phyloP scores from a whole-genome alignment of 768 basidiomycete species.

The Naganishia friedmannii region DNA sequence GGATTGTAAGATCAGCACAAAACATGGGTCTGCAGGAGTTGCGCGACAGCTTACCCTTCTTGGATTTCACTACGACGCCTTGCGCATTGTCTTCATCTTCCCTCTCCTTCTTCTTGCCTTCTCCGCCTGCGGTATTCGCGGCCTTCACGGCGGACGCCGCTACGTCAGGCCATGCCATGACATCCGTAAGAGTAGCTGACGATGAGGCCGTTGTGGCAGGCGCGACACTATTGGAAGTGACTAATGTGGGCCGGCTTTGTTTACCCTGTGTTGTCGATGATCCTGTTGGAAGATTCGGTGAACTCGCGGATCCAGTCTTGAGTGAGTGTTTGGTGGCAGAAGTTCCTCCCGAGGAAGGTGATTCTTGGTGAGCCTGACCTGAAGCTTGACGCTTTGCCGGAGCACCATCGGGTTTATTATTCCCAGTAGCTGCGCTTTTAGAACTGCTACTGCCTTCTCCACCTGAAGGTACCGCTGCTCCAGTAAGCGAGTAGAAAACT shows the following conservation, averaged over 20 bases:
- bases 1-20: not conserved
- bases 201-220: not conserved
- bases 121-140: not conserved
- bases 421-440: not conserved
- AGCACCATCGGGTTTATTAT: not conserved
- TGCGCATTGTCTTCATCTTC: constrained; percentile 36
- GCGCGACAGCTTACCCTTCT: constrained; percentile 34
- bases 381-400: constrained; percentile 2
- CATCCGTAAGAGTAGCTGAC: constrained; percentile 2
- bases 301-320: not conserved
- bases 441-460: not conserved
- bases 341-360: not conserved
- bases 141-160: not conserved
- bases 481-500: constrained; percentile 22
- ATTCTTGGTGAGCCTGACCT: not conserved
- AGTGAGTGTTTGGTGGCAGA: too few relatives aligned
- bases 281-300: not conserved
- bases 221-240: not conserved
- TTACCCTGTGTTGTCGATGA: not conserved
- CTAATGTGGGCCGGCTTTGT: not conserved
- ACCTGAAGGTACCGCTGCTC: not conserved
- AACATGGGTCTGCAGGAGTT: not conserved
- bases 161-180: constrained; percentile 1
- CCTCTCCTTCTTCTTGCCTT: constrained; percentile 30
- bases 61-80: constrained; percentile 17